These are phyloP conservation scores for Porphyridium purpureum DNA, from an alignment of 23 red algal genomes.

Conservation along the genomic window DNA sequence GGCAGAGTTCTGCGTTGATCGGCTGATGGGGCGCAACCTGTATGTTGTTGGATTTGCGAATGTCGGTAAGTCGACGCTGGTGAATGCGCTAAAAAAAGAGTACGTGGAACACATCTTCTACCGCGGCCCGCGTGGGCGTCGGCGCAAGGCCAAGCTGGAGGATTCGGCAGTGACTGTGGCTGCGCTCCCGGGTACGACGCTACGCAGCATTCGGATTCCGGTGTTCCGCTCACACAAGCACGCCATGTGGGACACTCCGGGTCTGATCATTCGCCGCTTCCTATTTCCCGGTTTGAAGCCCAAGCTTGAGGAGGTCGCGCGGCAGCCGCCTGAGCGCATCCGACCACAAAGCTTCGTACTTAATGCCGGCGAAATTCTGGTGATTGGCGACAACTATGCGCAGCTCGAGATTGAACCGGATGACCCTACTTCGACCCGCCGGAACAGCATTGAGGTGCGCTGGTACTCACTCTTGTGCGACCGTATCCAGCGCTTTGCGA, in stretches of 20 bases:
- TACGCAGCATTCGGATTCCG: neutral
- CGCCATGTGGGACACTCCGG: conserved; percentile 1
- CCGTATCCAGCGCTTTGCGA: no score
- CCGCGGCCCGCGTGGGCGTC: neutral
- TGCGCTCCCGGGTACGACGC: neutral
- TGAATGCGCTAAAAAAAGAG: neutral
- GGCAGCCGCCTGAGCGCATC: neutral
- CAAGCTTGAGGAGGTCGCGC: neutral
- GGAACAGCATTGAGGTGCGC: neutral
- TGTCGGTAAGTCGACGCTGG: neutral
- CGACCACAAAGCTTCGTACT: neutral
- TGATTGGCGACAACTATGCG: neutral
- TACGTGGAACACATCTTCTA: neutral
- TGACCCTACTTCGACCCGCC: neutral
- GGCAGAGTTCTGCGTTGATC: neutral
- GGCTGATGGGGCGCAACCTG: neutral
- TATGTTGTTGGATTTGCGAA: neutral
- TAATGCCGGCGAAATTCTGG: neutral
- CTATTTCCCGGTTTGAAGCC: neutral
- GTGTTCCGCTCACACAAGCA: neutral
- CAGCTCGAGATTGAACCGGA: conserved; percentile 1
- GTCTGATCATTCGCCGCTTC: neutral
- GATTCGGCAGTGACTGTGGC: neutral
- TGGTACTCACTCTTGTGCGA: neutral
- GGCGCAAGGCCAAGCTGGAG: neutral